Evolutionary conservation across 2,329 filamentous ascomycete genomes (phyloP).

Genomic region (Sporothrix mexicana): DNA sequence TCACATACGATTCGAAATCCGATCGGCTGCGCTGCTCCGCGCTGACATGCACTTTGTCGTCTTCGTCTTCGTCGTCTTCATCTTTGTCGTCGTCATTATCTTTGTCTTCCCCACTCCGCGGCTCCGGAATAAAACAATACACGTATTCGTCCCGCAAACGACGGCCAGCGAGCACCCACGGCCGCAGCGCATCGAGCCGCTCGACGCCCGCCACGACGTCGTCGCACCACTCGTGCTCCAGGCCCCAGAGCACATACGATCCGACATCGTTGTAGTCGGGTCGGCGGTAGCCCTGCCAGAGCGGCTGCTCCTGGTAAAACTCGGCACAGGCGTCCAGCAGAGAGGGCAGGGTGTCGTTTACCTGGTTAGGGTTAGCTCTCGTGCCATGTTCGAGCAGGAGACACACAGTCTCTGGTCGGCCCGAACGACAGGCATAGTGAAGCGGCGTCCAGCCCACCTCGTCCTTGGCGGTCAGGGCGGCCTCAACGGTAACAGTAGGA

Average conservation of each 20-base stretch:
- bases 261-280: not conserved
- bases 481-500: not conserved
- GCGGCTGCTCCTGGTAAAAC: constrained; percentile 11
- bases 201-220: constrained; percentile 1
- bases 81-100: too few relatives aligned
- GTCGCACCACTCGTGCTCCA: not conserved
- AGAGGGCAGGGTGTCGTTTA: not conserved
- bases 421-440: constrained; percentile 1
- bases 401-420: not conserved
- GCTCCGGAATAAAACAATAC: not conserved
- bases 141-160: not conserved
- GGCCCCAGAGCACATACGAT: not conserved
- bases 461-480: not conserved
- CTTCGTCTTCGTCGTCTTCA: too few relatives aligned
- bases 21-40: too few relatives aligned
- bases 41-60: too few relatives aligned
- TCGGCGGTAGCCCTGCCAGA: not conserved
- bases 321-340: constrained; percentile 6
- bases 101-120: too few relatives aligned
- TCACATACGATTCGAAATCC: too few relatives aligned
- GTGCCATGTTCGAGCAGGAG: not conserved
- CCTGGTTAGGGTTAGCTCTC: not conserved
- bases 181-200: not conserved
- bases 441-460: not conserved
- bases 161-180: not conserved